A percentile compares a stretch with the other conserved stretches of the same genome.
phyloP scores from a whole-genome alignment of 2,329 filamentous ascomycete genomes.

The Botrytis pseudocinerea region DNA sequence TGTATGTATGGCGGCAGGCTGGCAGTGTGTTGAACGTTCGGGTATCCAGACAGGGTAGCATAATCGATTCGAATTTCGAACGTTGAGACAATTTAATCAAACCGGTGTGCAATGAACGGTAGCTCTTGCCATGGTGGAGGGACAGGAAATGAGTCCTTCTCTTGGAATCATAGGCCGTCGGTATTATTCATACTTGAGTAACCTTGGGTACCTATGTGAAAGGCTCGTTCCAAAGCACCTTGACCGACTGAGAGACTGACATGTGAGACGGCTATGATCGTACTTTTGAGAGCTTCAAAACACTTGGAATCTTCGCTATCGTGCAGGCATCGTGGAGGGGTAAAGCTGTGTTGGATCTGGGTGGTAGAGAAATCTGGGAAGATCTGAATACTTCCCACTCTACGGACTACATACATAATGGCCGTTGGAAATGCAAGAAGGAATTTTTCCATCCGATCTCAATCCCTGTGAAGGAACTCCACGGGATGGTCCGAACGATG shows the following conservation, averaged over 20 bases:
- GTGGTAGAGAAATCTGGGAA: neutral
- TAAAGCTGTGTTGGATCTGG: neutral
- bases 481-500: neutral
- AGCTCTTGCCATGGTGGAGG: neutral
- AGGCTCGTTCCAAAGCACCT: neutral
- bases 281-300: too few relatives aligned
- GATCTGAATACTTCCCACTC: neutral
- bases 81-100: neutral
- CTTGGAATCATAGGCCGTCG: neutral
- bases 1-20: neutral
- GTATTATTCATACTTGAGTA: neutral
- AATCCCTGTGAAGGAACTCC: neutral
- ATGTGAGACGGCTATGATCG: neutral
- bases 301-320: neutral
- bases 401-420: neutral
- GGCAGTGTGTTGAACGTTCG: neutral
- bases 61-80: neutral
- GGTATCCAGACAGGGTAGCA: neutral
- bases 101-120: neutral
- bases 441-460: neutral
- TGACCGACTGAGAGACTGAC: neutral
- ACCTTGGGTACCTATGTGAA: neutral
- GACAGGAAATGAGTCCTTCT: neutral
- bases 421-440: neutral
- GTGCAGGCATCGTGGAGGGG: neutral